Base-by-base conservation (phyloP, 306 rosid species). In the Vachellia collinsii region DNA sequence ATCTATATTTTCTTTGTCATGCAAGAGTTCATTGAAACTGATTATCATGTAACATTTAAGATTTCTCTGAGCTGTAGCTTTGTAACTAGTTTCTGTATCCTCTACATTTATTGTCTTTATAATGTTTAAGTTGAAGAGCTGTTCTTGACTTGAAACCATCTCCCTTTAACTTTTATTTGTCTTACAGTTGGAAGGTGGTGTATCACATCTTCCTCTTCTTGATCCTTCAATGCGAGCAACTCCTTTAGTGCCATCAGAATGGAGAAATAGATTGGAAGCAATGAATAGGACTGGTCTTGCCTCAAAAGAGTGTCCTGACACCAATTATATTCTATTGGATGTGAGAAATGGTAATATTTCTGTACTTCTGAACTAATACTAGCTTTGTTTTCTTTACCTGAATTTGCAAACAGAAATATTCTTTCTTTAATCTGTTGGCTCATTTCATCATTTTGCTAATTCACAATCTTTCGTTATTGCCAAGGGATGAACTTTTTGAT, bases 261-360 rank as follows among this genome's bases (percentile, higher is more conserved):
- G 99, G 97, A 89, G 90, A 81, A 76, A 87, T 48, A 89, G 79
- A 86, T 85, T 93, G 85, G 86, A 90, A 86, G 76, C 87, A 44
- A 77, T 64, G 67, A 84, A 81, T 73, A 79, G 75, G 71, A 80
- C 46, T 69, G 78, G 75, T 72, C 83, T 65, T 47, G 65, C 82
- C 14, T 81, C 90, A 82, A 79, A 80, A 77, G 84, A 83, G 79
- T 34, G 77, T 81, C 58, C 42, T 22, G 77, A 77, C 61, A 37
- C 76, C 48, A 79, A 83, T 37, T 81, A 67, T 69, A 77, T 93
- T 85, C 71, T 95, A 20, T 81, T 95, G 87, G 98, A 95, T 81
- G 92, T 95, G 65, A 90, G 98, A 89, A 93, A 95, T 78, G 97
- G 99, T 95, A 93, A 70, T 68, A 23, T n/a, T 80, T 85, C 78